Evolutionary conservation across 2,329 filamentous ascomycete genomes (phyloP), one percentile per base, ranked within the genome.

Genomic region (Ceratocystis variospora): DNA sequence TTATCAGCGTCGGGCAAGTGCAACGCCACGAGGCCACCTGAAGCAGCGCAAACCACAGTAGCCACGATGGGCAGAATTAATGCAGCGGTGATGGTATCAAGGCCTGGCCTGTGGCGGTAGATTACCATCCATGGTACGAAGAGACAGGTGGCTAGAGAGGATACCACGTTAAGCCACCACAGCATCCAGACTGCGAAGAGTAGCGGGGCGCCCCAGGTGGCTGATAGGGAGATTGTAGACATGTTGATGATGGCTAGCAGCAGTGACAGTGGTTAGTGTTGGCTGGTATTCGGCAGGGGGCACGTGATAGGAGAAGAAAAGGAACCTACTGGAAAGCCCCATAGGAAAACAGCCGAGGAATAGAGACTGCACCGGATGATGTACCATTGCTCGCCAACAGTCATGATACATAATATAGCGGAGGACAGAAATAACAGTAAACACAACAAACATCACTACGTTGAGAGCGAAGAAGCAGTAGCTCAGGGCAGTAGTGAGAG

Each of bases 321-420:
- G 17, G 19, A 8, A 61, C 66, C 46, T 62, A 67, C 66, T 68
- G 0, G 84, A 82, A 67, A 89, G 80, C 0, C 80, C 85, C 83
- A 89, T 88, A 0, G 86, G 86, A 45, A 87, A 80, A 0, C 84
- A 86, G 0, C 83, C 87, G 2, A 90, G 75, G 69, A 89, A 90
- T 62, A 90, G 77, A 1, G 83, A 85, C 71, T 90, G 84, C 0
- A 80, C 80, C 0, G 84, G 85, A 71, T 90, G 84, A 1, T 77
- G 75, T 45, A 89, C 80, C 86, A 90, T 87, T n/a, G 80, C 82
- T 0, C 67, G 71, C 80, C 85, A 89, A 41, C 88, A 84, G 66
- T 81, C 79, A 0, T 86, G 86, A 70, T 87, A 89, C 1, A 88
- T 71, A 0, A 76, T 76, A 70, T 89, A 90, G 3, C 87, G 80